A percentile compares a stretch with the other conserved stretches of the same genome.
These are phyloP conservation scores for Raffaelea albimanens DNA, from an alignment of 2,329 filamentous ascomycete species.

Conservation along the genomic window DNA sequence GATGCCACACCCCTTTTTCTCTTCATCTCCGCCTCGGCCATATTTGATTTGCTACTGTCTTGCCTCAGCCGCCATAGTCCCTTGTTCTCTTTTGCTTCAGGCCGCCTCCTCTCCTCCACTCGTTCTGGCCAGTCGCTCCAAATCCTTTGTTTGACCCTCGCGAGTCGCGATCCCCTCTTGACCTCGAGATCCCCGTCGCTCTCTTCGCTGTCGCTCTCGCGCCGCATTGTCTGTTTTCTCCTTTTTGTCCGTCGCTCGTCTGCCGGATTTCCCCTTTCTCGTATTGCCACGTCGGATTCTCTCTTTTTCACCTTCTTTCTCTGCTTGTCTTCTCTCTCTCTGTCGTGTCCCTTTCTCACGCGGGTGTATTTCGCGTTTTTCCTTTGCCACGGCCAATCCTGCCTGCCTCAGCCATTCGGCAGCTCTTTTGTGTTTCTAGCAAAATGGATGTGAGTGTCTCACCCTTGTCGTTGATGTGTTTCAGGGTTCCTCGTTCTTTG, in stretches of 20 bases:
- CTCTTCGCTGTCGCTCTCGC: background rate
- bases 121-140: no score
- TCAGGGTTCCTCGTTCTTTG: slow-evolving; percentile 4
- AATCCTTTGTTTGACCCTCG: no score
- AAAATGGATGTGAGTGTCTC: slow-evolving; percentile 42
- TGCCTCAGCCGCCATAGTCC: background rate
- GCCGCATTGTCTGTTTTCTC: background rate
- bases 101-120: no score
- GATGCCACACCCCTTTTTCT: background rate
- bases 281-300: background rate
- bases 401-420: background rate
- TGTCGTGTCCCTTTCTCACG: no score
- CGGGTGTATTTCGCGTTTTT: no score
- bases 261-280: background rate
- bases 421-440: slow-evolving; percentile 2
- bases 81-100: no score
- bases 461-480: slow-evolving; percentile 13
- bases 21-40: background rate
- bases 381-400: background rate
- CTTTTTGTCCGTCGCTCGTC: background rate
- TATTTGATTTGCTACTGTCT: background rate
- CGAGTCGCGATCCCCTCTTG: no score
- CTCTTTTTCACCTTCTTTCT: no score
- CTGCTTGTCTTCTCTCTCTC: no score
- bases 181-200: no score